Evolutionary conservation across 345 rosid genomes (phyloP).

Genomic region (Eucalyptus sideroxylon): DNA sequence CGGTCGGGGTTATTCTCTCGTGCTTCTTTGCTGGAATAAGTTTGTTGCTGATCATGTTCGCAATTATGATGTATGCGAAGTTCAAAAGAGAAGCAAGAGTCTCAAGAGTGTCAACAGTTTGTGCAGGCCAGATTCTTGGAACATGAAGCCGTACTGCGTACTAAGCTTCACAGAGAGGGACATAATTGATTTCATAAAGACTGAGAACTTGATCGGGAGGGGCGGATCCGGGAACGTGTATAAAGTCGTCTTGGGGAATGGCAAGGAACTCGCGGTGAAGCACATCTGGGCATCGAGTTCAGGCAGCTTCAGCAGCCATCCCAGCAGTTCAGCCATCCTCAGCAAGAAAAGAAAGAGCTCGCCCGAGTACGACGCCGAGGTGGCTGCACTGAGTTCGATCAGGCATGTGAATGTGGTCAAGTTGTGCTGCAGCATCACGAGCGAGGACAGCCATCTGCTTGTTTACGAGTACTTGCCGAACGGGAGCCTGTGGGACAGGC

Average conservation of each 20-base stretch:
- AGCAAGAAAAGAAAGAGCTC: constrained; percentile 13
- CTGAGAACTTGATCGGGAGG: constrained; percentile 72
- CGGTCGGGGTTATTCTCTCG: constrained; percentile 10
- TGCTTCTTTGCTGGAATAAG: constrained; percentile 26
- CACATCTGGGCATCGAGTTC: constrained; percentile 27
- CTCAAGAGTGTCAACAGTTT: constrained; percentile 6
- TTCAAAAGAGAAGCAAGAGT: neutral
- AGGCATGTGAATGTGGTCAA: constrained; percentile 90
- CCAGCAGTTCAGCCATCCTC: constrained; percentile 38
- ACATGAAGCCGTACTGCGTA: constrained; percentile 49
- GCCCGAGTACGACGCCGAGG: constrained; percentile 57
- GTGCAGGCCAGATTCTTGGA: constrained; percentile 39
- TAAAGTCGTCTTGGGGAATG: constrained; percentile 40
- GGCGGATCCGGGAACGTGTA: constrained; percentile 89
- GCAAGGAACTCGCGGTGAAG: constrained; percentile 70
- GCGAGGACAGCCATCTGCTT: constrained; percentile 74
- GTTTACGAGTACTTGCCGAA: constrained; percentile 79
- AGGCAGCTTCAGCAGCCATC: neutral
- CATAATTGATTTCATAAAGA: constrained; percentile 36
- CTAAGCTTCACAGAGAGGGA: constrained; percentile 54
- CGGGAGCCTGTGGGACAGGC: constrained; percentile 83
- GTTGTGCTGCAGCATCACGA: constrained; percentile 71
- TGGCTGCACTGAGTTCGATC: constrained; percentile 52
- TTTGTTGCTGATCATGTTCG: constrained; percentile 17
- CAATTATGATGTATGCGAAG: constrained; percentile 19